Evolutionary conservation across 106 monocot species (phyloP).

Genomic region (Dendrobium huoshanense): DNA sequence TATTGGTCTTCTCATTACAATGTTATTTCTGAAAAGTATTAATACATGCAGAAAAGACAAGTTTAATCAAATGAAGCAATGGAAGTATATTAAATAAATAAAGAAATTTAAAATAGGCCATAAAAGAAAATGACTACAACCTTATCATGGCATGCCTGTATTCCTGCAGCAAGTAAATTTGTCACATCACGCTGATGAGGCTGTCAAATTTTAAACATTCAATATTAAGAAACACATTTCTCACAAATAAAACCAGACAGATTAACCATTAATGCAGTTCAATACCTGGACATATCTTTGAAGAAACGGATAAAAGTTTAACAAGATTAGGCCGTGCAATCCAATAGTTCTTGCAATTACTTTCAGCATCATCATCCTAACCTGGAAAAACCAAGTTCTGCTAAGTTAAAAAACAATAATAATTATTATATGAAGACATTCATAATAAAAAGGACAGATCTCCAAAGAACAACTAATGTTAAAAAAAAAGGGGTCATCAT

Average conservation of each 20-base stretch:
- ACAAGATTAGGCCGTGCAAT: slow-evolving; percentile 65
- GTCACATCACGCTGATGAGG: slow-evolving; percentile 96
- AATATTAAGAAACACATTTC: not conserved
- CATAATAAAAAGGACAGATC: not conserved
- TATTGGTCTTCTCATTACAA: not conserved
- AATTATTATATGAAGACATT: not conserved
- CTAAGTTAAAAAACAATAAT: not conserved
- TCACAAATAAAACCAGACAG: not conserved
- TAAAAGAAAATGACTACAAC: slow-evolving; percentile 14
- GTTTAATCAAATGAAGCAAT: not conserved
- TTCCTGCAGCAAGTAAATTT: slow-evolving; percentile 82
- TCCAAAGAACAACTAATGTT: not conserved
- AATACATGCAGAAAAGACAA: not conserved
- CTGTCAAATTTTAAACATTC: slow-evolving; percentile 31
- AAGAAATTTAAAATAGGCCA: not conserved
- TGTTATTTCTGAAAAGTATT: not conserved
- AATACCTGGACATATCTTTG: slow-evolving; percentile 91
- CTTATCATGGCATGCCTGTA: slow-evolving; percentile 98
- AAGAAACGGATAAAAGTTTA: slow-evolving; percentile 89
- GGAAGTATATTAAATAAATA: not conserved
- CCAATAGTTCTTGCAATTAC: slow-evolving; percentile 84
- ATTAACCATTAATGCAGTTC: not conserved
- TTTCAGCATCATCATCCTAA: slow-evolving; percentile 95
- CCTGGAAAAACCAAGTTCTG: slow-evolving; percentile 34
- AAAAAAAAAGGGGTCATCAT: not conserved